Evolutionary conservation across 257 asterid genomes (phyloP), one percentile per base, ranked within the genome.

Genomic region (Primulina tabacum): DNA sequence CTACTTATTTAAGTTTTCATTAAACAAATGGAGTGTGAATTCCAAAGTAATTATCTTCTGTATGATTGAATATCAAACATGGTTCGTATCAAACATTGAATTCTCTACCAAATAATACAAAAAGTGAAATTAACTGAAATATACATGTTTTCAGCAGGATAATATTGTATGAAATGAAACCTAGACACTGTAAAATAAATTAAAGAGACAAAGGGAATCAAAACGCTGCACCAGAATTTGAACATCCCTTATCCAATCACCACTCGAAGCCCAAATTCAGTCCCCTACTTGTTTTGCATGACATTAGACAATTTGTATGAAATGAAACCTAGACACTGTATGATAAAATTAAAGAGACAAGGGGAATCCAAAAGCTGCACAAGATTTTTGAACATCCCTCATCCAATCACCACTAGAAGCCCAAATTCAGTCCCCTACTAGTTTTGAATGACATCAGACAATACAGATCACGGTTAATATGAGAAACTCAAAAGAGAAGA

Each of bases 21-120:
- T 18, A 4, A 12, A 8, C 6, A 21, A 29, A 71, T 52, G 18
- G 8, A 14, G 8, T 29, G 8, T 28, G 20, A 6, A 33, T 20
- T 32, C 40, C 24, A 14, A 65, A 26, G 43, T 52, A 60, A 21
- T 43, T 38, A 66, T 52, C 40, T 29, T 40, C 52, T 64, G 58
- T 59, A 62, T 62, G 34, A 8, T 29, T 62, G 57, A 65, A 35
- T 17, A 20, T 17, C 53, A 60, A 40, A 20, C 43, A 30, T 26
- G 20, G 26, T 40, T 60, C 47, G 47, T 7, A n/a, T 53, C 57
- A 66, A 37, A 71, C 11, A 57, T n/a, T 61, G 32, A 60, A 47
- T 11, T 67, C 59, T 67, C 33, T 6, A 33, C 34, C 53, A 40
- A 16, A 57, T 18, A 14, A 7, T 29, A 20, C 20, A 67, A 55